A percentile compares a stretch with the other conserved stretches of the same genome.
Evolutionary conservation across 176 grass and related monocot species (phyloP).

Genomic region (Otatea glauca): DNA sequence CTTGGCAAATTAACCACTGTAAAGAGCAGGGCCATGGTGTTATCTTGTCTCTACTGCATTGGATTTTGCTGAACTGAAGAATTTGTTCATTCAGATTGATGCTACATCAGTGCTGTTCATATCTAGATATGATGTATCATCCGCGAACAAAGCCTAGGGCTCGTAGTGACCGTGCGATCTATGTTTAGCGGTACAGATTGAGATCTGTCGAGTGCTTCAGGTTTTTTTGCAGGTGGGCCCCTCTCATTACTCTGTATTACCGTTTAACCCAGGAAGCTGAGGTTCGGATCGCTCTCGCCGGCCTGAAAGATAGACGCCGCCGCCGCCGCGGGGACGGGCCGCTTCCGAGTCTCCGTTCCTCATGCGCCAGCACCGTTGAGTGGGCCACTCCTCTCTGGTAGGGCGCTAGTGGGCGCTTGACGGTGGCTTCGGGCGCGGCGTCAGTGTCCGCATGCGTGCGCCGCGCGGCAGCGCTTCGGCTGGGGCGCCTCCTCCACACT

Average conservation of each 20-base stretch:
- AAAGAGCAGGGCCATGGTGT: too few relatives aligned
- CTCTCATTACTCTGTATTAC: conserved; percentile 15
- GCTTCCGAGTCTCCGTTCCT: not conserved
- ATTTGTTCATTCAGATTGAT: too few relatives aligned
- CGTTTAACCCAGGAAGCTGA: not conserved
- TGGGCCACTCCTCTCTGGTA: not conserved
- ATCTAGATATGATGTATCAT: too few relatives aligned
- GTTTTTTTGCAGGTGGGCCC: not conserved
- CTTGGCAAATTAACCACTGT: too few relatives aligned
- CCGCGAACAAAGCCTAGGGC: too few relatives aligned
- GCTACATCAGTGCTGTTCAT: too few relatives aligned
- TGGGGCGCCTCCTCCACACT: not conserved
- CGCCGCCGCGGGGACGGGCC: too few relatives aligned
- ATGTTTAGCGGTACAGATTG: not conserved
- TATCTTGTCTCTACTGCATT: too few relatives aligned
- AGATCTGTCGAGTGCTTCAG: not conserved
- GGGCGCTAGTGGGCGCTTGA: not conserved
- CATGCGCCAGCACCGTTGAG: not conserved
- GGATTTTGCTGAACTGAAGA: too few relatives aligned
- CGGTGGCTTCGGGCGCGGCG: not conserved
- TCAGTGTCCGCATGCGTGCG: not conserved
- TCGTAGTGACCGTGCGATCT: not conserved
- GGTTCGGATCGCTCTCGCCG: too few relatives aligned
- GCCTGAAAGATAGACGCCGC: not conserved
- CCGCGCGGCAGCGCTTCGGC: not conserved